Percentiles rank a stretch among this genome's conserved stretches.
phyloP scores from a whole-genome alignment of 2,329 filamentous ascomycete genomes.

The Drechslera avenae region DNA sequence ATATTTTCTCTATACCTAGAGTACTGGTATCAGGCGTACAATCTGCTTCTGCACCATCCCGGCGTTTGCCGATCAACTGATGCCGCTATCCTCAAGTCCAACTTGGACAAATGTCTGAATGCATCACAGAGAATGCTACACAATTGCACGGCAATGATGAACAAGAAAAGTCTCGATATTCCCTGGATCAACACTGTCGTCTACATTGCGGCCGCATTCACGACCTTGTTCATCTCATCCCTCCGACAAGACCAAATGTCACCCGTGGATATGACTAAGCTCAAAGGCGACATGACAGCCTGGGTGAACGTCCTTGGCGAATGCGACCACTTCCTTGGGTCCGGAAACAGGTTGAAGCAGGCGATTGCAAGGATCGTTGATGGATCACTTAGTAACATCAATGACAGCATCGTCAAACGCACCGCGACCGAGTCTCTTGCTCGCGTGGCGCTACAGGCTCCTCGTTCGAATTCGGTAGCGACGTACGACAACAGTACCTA shows the following conservation, averaged over 20 bases:
- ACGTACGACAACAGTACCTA: slow-evolving; percentile 34
- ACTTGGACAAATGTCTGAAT: slow-evolving; percentile 65
- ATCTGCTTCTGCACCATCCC: slow-evolving; percentile 60
- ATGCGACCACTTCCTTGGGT: slow-evolving; percentile 65
- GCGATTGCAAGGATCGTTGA: slow-evolving; percentile 58
- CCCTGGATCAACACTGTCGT: slow-evolving; percentile 78
- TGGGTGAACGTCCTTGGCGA: slow-evolving; percentile 73
- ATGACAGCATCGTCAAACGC: slow-evolving; percentile 51
- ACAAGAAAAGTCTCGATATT: slow-evolving; percentile 72
- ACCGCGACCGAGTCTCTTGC: slow-evolving; percentile 53
- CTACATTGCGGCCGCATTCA: slow-evolving; percentile 75
- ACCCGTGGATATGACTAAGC: slow-evolving; percentile 61
- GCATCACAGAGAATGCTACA: slow-evolving; percentile 68
- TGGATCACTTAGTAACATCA: slow-evolving; percentile 55
- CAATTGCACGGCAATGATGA: slow-evolving; percentile 63
- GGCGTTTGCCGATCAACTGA: slow-evolving; percentile 57
- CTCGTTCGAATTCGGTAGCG: slow-evolving; percentile 23
- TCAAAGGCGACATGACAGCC: slow-evolving; percentile 69
- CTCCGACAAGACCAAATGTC: slow-evolving; percentile 67
- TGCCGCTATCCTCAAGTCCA: slow-evolving; percentile 64
- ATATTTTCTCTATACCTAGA: slow-evolving; percentile 57
- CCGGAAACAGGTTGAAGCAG: slow-evolving; percentile 54
- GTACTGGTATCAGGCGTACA: slow-evolving; percentile 56
- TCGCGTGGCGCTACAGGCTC: slow-evolving; percentile 41
- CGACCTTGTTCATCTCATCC: slow-evolving; percentile 71